Base-by-base conservation (phyloP, 805 yeast genomes). In the Barnettozyma californica region DNA sequence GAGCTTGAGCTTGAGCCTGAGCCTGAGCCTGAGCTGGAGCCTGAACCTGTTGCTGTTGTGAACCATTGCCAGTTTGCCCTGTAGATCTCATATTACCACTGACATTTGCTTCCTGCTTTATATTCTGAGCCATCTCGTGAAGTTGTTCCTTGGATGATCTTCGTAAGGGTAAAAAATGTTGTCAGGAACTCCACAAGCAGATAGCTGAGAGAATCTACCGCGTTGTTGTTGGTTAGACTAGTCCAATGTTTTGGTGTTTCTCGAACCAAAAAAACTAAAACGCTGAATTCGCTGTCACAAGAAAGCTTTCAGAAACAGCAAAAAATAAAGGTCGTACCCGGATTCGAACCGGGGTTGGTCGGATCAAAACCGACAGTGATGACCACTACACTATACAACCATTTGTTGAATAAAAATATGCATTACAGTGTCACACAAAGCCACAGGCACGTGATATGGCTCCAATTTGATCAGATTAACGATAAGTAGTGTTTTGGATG, bases 301-400 rank as follows among this genome's bases (percentile, higher is more conserved):
- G 5, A 11, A 9, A 13, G n/a, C 7, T 29, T 14, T 13, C 9
- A 13, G 11, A 7, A 33, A 33, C 8, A 40, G 26, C n/a, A 26
- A 38, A 26, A 38, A 21, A 20, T 13, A 46, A 37, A 80, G 86
- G 84, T 81, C 87, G 81, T 77, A 78, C 87, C 86, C 86, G 86
- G 87, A 80, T 79, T 81, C 87, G 87, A 81, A 81, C 87, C 78
- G 85, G 85, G 85, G 87, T 81, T 78, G 77, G 67, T 67, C 77
- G 78, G 78, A 74, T 74, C 79, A 74, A 73, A 74, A 74, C 79
- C 79, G 77, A 74, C 70, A 65, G 79, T 74, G 79, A 74, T 74
- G 72, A 74, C 79, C 79, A 73, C 78, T 74, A 74, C 79, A 74
- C 78, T 74, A 74, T 74, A 72, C 73, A 73, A 74, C 77, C 78